Evolutionary conservation across 495 filamentous ascomycete genomes (phyloP), one percentile per base, ranked within the genome.

Genomic region (Penicillium cataractarum): DNA sequence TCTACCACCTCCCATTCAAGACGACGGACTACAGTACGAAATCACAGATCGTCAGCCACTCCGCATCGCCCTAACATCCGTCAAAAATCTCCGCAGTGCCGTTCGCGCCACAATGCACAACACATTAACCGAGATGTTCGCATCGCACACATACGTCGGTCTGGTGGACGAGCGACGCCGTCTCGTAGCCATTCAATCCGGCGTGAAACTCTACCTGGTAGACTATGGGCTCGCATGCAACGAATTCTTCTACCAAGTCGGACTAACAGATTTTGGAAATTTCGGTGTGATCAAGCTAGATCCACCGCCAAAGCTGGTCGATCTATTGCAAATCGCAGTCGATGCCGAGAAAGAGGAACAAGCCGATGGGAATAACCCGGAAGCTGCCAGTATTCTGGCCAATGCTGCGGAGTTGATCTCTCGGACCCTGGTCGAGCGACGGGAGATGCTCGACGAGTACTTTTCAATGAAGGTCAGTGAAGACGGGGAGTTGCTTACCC

Each of bases 201-300:
- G 96, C 19, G 90, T 98, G 2, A 96, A 94, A 71, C 83, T 99
- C 50, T 97, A 89, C 74, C 87, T 98, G 19, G 85, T 99, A 59
- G 96, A 99, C 78, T 99, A 98, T 72, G 95, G 92, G 17, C 87
- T 92, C 68, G 80, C 92, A 15, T 90, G 87, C 74, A 89, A 86
- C 59, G 96, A 98, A 69, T 93, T 94, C 76, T 97, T 99, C 78
- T 98, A 99, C 78, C 96, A 99, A 76, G 79, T 98, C 49, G 96
- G 93, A 2, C 84, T 99, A 46, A 97, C 95, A 0, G 92, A 98
- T 71, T 99, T 98, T 74, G 92, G 90, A 2, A 98, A 98, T 70
- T 98, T 97, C 72, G 96, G 96, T 17, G 69, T 80, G 54, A 96
- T 98, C 66, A 83, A 82, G 9, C 91, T 98, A 59, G 84, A 89